Percentiles rank a stretch among this genome's conserved stretches.
Conservation (phyloP, 2,329 filamentous ascomycete genomes). For the Curvularia lunata region DNA sequence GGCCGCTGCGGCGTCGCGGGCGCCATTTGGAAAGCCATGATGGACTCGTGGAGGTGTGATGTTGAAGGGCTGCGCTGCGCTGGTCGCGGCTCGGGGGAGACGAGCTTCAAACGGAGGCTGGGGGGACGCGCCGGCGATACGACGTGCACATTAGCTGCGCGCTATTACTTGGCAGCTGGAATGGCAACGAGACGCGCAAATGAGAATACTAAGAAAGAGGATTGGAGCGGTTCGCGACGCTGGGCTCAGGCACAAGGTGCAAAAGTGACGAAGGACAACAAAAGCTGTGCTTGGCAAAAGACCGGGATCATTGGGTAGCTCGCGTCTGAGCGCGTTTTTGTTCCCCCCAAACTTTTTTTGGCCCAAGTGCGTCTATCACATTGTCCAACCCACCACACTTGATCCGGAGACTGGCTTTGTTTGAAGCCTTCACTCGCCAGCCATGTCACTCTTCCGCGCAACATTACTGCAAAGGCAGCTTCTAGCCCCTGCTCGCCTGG, state of each 20-base stretch:
- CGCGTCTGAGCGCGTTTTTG: constrained; percentile 26
- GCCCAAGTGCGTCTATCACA: not conserved
- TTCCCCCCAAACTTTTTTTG: constrained; percentile 19
- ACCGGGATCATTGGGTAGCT: constrained; percentile 25
- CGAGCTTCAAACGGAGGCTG: constrained; percentile 37
- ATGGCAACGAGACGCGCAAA: constrained; percentile 25
- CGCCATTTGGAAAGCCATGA: constrained; percentile 40
- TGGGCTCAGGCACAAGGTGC: constrained; percentile 29
- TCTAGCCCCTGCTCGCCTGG: constrained; percentile 17
- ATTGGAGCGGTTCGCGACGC: constrained; percentile 38
- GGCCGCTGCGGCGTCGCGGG: constrained; percentile 68
- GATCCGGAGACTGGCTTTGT: not conserved
- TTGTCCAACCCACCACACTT: not conserved
- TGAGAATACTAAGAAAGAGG: constrained; percentile 22
- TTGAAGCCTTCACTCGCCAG: not conserved
- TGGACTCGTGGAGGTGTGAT: constrained; percentile 15
- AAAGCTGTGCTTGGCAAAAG: constrained; percentile 31
- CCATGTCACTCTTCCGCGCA: constrained; percentile 39
- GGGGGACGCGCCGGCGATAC: constrained; percentile 37
- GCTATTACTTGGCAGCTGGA: constrained; percentile 18
- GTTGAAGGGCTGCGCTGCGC: constrained; percentile 21
- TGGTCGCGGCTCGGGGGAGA: constrained; percentile 31
- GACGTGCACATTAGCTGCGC: constrained; percentile 39
- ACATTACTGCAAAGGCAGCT: constrained; percentile 25
- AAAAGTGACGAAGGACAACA: constrained; percentile 38